A percentile compares a stretch with the other conserved stretches of the same genome.
These are phyloP conservation scores for Camelina neglecta DNA, from an alignment of 345 rosid genomes.

Conservation along the genomic window DNA sequence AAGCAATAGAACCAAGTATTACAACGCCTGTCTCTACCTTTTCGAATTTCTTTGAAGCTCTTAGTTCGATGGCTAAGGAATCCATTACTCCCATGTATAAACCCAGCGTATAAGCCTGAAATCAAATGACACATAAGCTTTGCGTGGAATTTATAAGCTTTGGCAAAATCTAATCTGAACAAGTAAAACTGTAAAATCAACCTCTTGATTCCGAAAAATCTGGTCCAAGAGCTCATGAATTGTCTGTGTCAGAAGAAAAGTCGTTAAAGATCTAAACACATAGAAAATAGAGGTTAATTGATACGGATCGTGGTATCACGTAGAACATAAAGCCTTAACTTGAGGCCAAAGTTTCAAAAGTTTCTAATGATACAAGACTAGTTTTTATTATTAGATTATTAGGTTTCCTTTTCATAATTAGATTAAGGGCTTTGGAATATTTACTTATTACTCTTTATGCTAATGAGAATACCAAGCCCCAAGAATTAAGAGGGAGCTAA, in stretches of 20 bases:
- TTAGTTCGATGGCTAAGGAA: conserved; percentile 70
- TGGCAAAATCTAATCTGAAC: background rate
- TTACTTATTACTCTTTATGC: no score
- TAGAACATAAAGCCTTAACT: conserved; percentile 53
- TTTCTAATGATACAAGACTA: no score
- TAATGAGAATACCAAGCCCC: conserved; percentile 53
- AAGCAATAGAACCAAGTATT: conserved; percentile 75
- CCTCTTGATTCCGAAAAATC: conserved; percentile 75
- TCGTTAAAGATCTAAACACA: conserved; percentile 15
- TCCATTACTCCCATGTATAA: conserved; percentile 72
- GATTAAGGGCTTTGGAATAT: no score
- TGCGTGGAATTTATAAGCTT: background rate
- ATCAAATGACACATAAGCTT: conserved; percentile 26
- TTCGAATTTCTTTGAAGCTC: conserved; percentile 70
- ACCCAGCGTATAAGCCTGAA: conserved; percentile 55
- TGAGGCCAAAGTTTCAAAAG: conserved; percentile 34
- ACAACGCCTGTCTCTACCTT: conserved; percentile 77
- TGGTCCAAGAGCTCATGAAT: conserved; percentile 71
- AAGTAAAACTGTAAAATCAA: conserved; percentile 45
- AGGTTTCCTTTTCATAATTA: no score
- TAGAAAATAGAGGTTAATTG: conserved; percentile 33
- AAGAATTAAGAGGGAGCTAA: background rate
- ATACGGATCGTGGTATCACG: conserved; percentile 10
- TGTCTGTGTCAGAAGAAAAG: conserved; percentile 57
- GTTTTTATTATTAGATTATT: no score